phyloP scores from a whole-genome alignment of 2,329 filamentous ascomycete species.

The Aspergillus phoenicis region DNA sequence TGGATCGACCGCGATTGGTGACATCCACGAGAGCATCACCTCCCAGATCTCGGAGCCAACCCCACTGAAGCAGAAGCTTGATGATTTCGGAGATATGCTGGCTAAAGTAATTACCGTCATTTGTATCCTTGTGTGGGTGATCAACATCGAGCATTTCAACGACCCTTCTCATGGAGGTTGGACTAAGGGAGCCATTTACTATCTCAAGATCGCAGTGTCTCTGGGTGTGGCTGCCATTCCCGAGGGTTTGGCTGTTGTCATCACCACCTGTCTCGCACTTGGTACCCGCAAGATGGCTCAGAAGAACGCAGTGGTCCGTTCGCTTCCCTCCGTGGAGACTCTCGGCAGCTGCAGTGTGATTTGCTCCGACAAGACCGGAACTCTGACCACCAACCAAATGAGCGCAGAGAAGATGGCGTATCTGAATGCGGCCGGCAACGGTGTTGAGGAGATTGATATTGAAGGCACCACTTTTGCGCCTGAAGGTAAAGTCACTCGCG shows the following conservation, averaged over 20 bases:
- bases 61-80: constrained; percentile 96
- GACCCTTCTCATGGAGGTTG: constrained; percentile 91
- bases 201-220: constrained; percentile 98
- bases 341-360: constrained; percentile 99
- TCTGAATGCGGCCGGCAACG: constrained; percentile 71
- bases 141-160: constrained; percentile 97
- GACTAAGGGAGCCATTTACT: constrained; percentile 98
- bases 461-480: constrained; percentile 92
- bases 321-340: constrained; percentile 94
- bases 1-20: constrained; percentile 88
- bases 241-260: constrained; percentile 95
- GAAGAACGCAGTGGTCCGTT: constrained; percentile 96
- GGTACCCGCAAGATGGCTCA: constrained; percentile 98
- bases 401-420: constrained; percentile 93
- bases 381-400: constrained; percentile 98
- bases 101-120: constrained; percentile 99
- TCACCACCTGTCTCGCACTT: constrained; percentile 95
- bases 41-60: constrained; percentile 97
- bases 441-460: constrained; percentile 82
- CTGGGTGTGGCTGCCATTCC: constrained; percentile 97
- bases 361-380: constrained; percentile 99
- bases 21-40: constrained; percentile 98
- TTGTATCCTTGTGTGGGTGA: constrained; percentile 94
- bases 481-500: constrained; percentile 69
- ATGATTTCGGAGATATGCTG: constrained; percentile 93